Evolutionary conservation across 139 green algal genomes (phyloP).

Genomic region (Choricystis sp.): DNA sequence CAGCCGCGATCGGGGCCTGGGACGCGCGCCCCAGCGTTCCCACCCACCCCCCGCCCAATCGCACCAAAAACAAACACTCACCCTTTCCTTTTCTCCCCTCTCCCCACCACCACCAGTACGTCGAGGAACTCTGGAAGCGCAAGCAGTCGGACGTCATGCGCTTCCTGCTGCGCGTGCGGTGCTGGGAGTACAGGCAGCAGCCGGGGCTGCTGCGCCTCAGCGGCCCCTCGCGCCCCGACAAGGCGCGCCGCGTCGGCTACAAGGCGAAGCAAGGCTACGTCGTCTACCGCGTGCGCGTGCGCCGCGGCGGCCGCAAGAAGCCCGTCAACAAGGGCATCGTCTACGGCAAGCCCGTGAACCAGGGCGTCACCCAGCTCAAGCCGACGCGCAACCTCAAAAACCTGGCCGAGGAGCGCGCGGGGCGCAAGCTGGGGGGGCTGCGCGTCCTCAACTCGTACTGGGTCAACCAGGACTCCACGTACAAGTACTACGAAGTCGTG

Average conservation of each 20-base stretch:
- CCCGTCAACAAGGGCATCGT: slow-evolving; percentile 90
- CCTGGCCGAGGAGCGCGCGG: slow-evolving; percentile 91
- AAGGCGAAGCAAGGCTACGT: slow-evolving; percentile 96
- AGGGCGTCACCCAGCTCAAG: slow-evolving; percentile 97
- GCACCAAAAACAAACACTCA: background rate
- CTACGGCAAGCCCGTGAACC: slow-evolving; percentile 94
- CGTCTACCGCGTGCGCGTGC: slow-evolving; percentile 89
- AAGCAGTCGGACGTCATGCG: slow-evolving; percentile 99
- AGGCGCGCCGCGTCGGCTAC: slow-evolving; percentile 92
- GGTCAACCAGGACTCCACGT: slow-evolving; percentile 98
- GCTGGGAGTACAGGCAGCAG: slow-evolving; percentile 98
- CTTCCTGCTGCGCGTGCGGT: slow-evolving; percentile 95
- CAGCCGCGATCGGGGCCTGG: no score
- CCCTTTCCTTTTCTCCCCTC: background rate
- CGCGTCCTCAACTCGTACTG: slow-evolving; percentile 99
- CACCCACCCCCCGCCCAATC: no score
- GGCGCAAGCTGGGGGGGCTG: slow-evolving; percentile 80
- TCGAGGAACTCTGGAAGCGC: slow-evolving; percentile 95
- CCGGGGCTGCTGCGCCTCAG: slow-evolving; percentile 73
- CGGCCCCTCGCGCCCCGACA: slow-evolving; percentile 83
- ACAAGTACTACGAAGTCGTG: slow-evolving; percentile 99
- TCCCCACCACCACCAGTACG: slow-evolving; percentile 55
- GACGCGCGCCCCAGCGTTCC: no score
- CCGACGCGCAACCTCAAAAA: slow-evolving; percentile 75
- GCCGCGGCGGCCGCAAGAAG: slow-evolving; percentile 90